Evolutionary conservation across 176 grass and related monocot genomes (phyloP).

Genomic region (Musa beccarii): DNA sequence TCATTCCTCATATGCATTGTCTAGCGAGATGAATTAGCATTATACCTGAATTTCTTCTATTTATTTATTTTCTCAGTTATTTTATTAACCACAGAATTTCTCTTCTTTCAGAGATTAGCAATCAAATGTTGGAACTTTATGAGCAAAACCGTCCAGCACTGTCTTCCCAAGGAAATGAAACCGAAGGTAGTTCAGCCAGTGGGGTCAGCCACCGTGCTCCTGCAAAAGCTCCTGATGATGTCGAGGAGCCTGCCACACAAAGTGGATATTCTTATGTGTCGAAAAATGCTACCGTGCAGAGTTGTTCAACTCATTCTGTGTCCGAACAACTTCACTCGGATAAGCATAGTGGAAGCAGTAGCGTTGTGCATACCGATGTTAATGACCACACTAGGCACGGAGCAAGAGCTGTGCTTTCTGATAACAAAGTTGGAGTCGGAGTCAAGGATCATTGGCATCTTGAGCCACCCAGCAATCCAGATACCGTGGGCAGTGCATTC

Average conservation of each 20-base stretch:
- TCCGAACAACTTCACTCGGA: slow-evolving; percentile 31
- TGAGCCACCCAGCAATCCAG: background rate
- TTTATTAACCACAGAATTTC: background rate
- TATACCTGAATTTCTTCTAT: background rate
- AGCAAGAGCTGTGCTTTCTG: background rate
- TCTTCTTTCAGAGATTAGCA: slow-evolving; percentile 78
- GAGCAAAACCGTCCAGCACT: slow-evolving; percentile 47
- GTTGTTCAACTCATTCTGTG: slow-evolving; percentile 18
- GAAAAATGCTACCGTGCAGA: slow-evolving; percentile 18
- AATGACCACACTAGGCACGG: background rate
- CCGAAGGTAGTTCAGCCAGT: slow-evolving; percentile 44
- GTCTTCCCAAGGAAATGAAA: slow-evolving; percentile 44
- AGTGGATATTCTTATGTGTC: slow-evolving; percentile 27
- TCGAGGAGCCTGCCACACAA: slow-evolving; percentile 27
- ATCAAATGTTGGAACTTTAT: slow-evolving; percentile 94
- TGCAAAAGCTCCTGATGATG: slow-evolving; percentile 22
- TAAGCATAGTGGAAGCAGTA: slow-evolving; percentile 23
- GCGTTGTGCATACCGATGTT: background rate
- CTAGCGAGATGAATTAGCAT: background rate
- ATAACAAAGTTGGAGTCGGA: background rate
- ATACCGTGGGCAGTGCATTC: background rate
- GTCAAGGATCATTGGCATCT: background rate
- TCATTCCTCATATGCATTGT: background rate
- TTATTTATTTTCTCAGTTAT: background rate
- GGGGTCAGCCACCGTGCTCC: slow-evolving; percentile 25